phyloP scores from a whole-genome alignment of 2,329 filamentous ascomycete species.

The Cercospora sp. region DNA sequence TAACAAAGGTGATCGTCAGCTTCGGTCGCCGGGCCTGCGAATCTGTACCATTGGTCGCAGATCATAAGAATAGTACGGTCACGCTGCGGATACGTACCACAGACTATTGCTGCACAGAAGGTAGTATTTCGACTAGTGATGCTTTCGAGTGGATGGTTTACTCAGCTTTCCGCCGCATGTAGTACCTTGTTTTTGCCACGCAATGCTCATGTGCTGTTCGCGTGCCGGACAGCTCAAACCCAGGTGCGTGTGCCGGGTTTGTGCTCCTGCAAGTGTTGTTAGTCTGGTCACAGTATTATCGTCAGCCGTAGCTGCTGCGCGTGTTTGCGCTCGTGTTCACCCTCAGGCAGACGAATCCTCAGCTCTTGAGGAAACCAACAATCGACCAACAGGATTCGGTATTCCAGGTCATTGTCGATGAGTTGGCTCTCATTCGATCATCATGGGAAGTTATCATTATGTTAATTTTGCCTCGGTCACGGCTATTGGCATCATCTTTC shows the following conservation, averaged over 20 bases:
- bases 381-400: not conserved
- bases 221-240: not conserved
- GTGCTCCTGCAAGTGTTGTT: not conserved
- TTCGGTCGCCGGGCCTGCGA: not conserved
- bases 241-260: not conserved
- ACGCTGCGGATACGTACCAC: conserved; percentile 4
- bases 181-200: not conserved
- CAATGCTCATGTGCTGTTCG: conserved; percentile 9
- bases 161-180: not conserved
- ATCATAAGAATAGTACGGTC: not conserved
- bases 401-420: not conserved
- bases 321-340: not conserved
- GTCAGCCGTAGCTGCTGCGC: conserved; percentile 2
- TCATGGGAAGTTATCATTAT: conserved; percentile 11
- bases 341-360: not conserved
- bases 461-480: conserved; percentile 17
- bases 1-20: conserved; percentile 1
- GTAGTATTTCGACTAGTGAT: not conserved
- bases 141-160: not conserved
- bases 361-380: not conserved
- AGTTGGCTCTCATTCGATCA: not conserved
- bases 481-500: conserved; percentile 19
- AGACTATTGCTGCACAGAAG: not conserved
- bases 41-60: not conserved
- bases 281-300: conserved; percentile 2